Base-by-base conservation (phyloP, 2,329 filamentous ascomycete species). In the Hortaea sp. region DNA sequence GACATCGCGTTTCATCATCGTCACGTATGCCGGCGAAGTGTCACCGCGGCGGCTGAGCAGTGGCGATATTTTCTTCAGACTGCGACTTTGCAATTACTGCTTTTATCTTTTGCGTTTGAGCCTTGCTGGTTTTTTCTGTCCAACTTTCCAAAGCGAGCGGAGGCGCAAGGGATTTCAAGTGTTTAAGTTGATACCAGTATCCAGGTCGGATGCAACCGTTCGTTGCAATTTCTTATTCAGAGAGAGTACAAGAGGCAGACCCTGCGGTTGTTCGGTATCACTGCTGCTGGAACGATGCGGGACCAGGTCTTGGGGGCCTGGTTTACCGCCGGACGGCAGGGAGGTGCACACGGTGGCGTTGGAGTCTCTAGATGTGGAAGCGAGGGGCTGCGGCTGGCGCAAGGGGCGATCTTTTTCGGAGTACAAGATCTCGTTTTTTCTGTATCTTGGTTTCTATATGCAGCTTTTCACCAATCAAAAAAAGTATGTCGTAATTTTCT, bases 81-180 rank as follows among this genome's bases (percentile, higher is more conserved):
- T 7, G 41, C 28, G 20, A 32, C 29, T 6, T 4, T 48, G 46
- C 42, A 38, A 42, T 48, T 45, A 29, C 46, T 44, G 12, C 35
- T 41, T 48, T 48, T 11, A n/a, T 10, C 11, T 48, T 42, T 29
- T 37, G 46, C 46, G 43, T 49, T 46, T 29, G 20, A 43, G 41
- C 47, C 12, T 43, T 49, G 30, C 29, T 20, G 20, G 4, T 28
- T 37, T 42, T 30, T 27, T 44, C 39, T 42, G 29, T 42, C 40
- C 40, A 35, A 20, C 12, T 41, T 31, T 9, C 10, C 37, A 39
- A 39, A 29, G 32, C 13, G 20, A 43, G 44, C 42, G 41, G 30
- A 27, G 46, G 46, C 46, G 46, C 46, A 44, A 48, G 46, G 46
- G 35, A 34, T 30, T n/a, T 39, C 13, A 39, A 13, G 37, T 12